A percentile compares a stretch with the other conserved stretches of the same genome.
These are phyloP conservation scores for Fusarium piperis DNA, from an alignment of 2,329 filamentous ascomycete genomes.

Conservation along the genomic window DNA sequence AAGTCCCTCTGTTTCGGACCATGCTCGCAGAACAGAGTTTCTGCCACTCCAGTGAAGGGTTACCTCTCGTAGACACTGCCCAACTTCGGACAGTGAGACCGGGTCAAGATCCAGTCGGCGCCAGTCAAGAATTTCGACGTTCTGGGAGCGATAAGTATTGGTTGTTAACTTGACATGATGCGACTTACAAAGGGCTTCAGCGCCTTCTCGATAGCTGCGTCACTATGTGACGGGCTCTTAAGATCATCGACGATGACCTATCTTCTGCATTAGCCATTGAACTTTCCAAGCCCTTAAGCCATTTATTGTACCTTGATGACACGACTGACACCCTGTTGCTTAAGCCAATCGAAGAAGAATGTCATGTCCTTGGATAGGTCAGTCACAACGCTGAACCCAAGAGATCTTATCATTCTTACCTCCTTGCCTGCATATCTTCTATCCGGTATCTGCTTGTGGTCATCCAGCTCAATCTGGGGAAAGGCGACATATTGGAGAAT, in stretches of 20 bases:
- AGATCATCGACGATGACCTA: slow-evolving; percentile 18
- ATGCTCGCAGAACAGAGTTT: slow-evolving; percentile 6
- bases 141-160: neutral
- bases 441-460: neutral
- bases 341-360: slow-evolving; percentile 15
- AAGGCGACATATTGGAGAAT: slow-evolving; percentile 16
- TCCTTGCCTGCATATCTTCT: neutral
- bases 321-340: neutral
- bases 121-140: slow-evolving; percentile 18
- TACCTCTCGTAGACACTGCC: slow-evolving; percentile 5
- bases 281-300: neutral
- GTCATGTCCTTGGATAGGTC: neutral
- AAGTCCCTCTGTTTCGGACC: slow-evolving; percentile 14
- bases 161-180: no score
- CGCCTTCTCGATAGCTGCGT: slow-evolving; percentile 8
- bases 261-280: neutral
- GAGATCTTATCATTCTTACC: neutral
- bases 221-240: slow-evolving; percentile 16
- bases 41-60: slow-evolving; percentile 19
- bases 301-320: slow-evolving; percentile 7
- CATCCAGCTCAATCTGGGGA: neutral
- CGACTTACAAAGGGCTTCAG: slow-evolving; percentile 4
- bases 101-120: slow-evolving; percentile 3
- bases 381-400: neutral
- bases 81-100: neutral